These are phyloP conservation scores for Ottelia alismoides DNA, from an alignment of 106 monocot species.

Conservation along the genomic window DNA sequence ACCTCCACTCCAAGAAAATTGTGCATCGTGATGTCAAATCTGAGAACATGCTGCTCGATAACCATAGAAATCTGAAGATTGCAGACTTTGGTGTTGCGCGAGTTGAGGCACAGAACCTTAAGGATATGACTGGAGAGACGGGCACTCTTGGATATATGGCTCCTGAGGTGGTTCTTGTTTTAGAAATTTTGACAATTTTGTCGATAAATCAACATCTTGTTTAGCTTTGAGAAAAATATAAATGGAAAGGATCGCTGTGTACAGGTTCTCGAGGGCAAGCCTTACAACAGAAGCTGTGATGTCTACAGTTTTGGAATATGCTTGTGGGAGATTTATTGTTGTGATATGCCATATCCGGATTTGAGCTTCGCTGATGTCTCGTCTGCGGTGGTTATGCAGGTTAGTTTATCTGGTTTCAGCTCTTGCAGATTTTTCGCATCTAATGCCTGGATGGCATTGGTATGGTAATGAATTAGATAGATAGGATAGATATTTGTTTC, in stretches of 20 bases:
- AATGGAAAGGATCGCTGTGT: too few species aligned
- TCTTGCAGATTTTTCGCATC: too few species aligned
- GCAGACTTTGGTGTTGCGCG: slow-evolving; percentile 97
- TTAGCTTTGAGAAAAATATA: too few species aligned
- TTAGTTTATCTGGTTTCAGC: slow-evolving; percentile 9
- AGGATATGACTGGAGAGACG: slow-evolving; percentile 95
- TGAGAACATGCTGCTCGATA: slow-evolving; percentile 70
- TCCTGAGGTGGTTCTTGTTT: slow-evolving; percentile 94
- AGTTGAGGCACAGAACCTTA: slow-evolving; percentile 73
- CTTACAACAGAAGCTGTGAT: slow-evolving; percentile 67
- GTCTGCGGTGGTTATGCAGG: slow-evolving; percentile 57
- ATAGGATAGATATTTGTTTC: too few species aligned
- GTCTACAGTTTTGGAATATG: slow-evolving; percentile 77
- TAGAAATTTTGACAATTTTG: too few species aligned
- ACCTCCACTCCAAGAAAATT: slow-evolving; percentile 72
- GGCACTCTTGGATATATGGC: slow-evolving; percentile 97
- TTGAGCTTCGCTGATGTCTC: slow-evolving; percentile 52
- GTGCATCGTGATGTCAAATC: slow-evolving; percentile 90
- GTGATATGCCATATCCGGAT: slow-evolving; percentile 59
- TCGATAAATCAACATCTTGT: too few species aligned
- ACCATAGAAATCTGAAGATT: slow-evolving; percentile 43
- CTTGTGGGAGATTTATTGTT: slow-evolving; percentile 77
- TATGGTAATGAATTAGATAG: too few species aligned
- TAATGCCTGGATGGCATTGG: too few species aligned
- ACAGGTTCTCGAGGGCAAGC: slow-evolving; percentile 63